Base-by-base conservation (phyloP, 371 early-diverging fungal species). In the Actinomortierella wolfii region DNA sequence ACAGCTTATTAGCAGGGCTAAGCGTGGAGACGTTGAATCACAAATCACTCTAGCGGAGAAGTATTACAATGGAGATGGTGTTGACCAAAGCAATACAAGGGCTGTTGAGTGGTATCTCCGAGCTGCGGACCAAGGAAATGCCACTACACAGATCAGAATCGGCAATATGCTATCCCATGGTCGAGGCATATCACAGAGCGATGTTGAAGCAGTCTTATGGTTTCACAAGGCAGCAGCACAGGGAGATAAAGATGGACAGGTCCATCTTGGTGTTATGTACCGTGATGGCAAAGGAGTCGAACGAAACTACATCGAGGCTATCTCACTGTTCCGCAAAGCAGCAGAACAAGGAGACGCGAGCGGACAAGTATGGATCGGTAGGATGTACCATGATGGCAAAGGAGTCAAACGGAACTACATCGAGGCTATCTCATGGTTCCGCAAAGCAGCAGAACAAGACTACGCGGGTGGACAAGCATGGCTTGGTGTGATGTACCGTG, bases 101-200 rank as follows among this genome's bases (percentile, higher is more conserved):
- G 91, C 92, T 13, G 77, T 89, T 17, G 58, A 64, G 39, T 81
- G 79, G 73, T 89, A 90, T 67, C 61, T 58, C 40, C 67, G 67
- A 46, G 64, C 76, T 17, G 77, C 77, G 1, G 83, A 79, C 8
- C 81, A 82, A 49, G 86, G 84, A 7, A 81, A 87, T 47, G 79
- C 88, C 15, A 80, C 86, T 15, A 91, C 87, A 3, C 81, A 86
- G 54, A 87, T 87, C n/a, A 86, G 86, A 18, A 71, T 93, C n/a
- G 94, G 91, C 3, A 90, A 86, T 58, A 93, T 93, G 68, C 92
- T 86, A 54, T 87, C 87, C 6, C 88, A 92, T 67, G 93, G 92
- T 15, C 80, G 87, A 54, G 92, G 92, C 6, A 83, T 90, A 0
- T 77, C 81, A 20, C 81, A 85, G 59, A 80, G 88, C 61, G 81